Evolutionary conservation across 140 eudicot genomes (phyloP), one percentile per base, ranked within the genome.

Genomic region (Cichorium intybus): DNA sequence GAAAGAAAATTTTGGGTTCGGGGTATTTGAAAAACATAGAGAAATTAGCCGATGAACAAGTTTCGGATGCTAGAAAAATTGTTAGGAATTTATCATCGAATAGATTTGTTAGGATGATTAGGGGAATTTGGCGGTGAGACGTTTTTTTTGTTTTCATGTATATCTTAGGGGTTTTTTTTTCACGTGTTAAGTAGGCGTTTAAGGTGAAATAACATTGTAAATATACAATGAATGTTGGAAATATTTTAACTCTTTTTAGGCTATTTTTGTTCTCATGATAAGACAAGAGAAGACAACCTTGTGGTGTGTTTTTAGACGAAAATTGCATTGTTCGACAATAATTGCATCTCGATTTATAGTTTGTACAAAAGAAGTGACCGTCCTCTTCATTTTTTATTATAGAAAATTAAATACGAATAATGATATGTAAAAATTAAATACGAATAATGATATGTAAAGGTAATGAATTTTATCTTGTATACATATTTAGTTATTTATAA

Each of bases 31-130:
- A 79, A 62, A 81, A 81, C 78, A 83, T 89, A 3, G 95, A 86
- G 69, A 83, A 79, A 50, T 79, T 89, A 43, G 97, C 91, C 10
- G 87, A 80, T 27, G 79, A 71, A 14, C 90, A 86, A 37, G 84
- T 74, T 69, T 79, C 84, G 34, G 95, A 86, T 66, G 97, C 95
- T 5, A 83, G 77, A 65, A 89, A 77, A 78, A 83, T 89, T 35
- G 79, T 89, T 43, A 86, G 79, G 64, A 89, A 74, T 64, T 54
- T 89, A 29, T 73, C 88, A 3, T 60, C 83, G 5, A 85, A 81
- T 39, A 79, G 74, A 81, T 79, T 89, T 41, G 65, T 75, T 9
- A 72, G 77, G 60, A 47, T 86, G 45, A 58, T 85, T 34, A 83
- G 71, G 68, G 93, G 87, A 23, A 56, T 89, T 58, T 81, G 87